phyloP scores from a whole-genome alignment of 495 filamentous ascomycete species.

The Daldinia grandis region DNA sequence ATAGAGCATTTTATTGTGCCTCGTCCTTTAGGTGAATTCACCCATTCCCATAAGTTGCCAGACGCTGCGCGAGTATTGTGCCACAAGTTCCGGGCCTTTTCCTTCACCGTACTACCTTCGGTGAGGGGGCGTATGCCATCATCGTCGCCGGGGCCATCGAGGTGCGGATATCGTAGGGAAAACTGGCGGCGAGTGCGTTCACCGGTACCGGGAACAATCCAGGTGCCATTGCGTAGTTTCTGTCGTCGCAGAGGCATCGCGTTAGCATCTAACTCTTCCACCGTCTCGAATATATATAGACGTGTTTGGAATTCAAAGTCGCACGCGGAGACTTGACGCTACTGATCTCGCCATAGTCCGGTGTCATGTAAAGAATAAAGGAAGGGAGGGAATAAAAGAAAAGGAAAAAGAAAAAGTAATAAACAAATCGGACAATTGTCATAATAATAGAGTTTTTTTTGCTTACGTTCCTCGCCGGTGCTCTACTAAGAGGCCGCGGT shows the following conservation, averaged over 20 bases:
- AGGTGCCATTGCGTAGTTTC: conserved; percentile 69
- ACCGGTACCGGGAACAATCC: conserved; percentile 67
- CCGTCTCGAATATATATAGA: conserved; percentile 7
- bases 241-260: conserved; percentile 46
- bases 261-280: conserved; percentile 32
- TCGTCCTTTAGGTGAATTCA: conserved; percentile 65
- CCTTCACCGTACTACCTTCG: conserved; percentile 37
- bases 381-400: neutral
- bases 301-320: conserved; percentile 3
- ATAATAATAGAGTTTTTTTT: conserved; percentile 13
- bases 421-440: neutral
- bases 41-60: conserved; percentile 51
- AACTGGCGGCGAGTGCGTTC: conserved; percentile 67
- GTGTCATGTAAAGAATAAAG: neutral
- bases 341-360: neutral
- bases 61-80: conserved; percentile 38
- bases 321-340: conserved; percentile 3
- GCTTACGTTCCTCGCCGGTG: conserved; percentile 33
- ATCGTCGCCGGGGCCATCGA: conserved; percentile 38
- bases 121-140: conserved; percentile 42
- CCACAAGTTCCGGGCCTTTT: conserved; percentile 38
- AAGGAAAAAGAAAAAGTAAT: neutral
- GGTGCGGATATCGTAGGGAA: conserved; percentile 57
- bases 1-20: conserved; percentile 92
- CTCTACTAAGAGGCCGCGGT: conserved; percentile 25